Evolutionary conservation across 2,329 filamentous ascomycete species (phyloP), one percentile per base, ranked within the genome.

Genomic region (Trichoderma aggressivum): DNA sequence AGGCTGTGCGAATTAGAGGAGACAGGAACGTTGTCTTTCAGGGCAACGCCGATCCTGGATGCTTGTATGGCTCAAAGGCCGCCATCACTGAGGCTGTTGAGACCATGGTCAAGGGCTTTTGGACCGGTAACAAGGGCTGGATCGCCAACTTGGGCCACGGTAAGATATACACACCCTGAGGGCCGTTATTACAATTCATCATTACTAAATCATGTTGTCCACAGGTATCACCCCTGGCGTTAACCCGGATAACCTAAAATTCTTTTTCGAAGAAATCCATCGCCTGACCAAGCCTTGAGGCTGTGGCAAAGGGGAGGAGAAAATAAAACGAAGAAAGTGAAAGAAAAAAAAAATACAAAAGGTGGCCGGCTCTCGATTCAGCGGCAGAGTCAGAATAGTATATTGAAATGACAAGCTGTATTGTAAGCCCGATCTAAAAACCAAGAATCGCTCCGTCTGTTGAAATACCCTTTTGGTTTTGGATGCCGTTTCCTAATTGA

Each of bases 121-220:
- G 89, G 80, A 83, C 83, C 6, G 90, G 90, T 73, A 95, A 94
- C 82, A 90, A 94, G 81, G 93, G 95, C 53, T 99, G 96, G 95
- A 98, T 99, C 76, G 94, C 93, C 61, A 99, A 99, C 80, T 86
- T 99, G 73, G 96, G 96, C 10, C 96, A 99, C 79, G 96, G 96
- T 93, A 87, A 78, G 89, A 81, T 58, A 53, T 58, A 53, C 47
- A 12, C 24, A 39, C 32, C 7, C 16, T 8, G 10, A 18, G 12
- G 12, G 6, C 16, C 10, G 16, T 10, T 21, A 21, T 21, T 34
- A 8, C n/a, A 2, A 55, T 56, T 32, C 11, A 50, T 10, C 11
- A 59, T 24, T 55, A 58, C 28, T 47, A 21, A 64, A 74, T 77
- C 43, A 77, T 34, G 1, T 61, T 26, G 11, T 28, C 39, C 60